Evolutionary conservation across 495 filamentous ascomycete genomes (phyloP).

Genomic region (Aspergillus campestris): DNA sequence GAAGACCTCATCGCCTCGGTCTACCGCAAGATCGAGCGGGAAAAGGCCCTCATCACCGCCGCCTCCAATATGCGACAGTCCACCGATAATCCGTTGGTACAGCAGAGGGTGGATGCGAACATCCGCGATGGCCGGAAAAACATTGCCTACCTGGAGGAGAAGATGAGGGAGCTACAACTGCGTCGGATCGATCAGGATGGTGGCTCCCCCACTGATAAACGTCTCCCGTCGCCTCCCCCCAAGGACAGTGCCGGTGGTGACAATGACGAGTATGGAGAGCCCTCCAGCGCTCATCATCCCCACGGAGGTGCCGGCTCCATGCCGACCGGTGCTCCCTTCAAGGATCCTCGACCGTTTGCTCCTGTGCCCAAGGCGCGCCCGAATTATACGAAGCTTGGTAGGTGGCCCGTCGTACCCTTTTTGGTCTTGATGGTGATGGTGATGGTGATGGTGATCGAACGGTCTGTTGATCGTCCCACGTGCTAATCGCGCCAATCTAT

Average conservation of each 20-base stretch:
- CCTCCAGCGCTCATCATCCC: conserved; percentile 49
- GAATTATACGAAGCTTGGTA: conserved; percentile 96
- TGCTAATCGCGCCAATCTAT: background rate
- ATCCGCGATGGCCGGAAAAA: conserved; percentile 90
- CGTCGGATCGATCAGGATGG: conserved; percentile 56
- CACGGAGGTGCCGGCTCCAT: conserved; percentile 57
- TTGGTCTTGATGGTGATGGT: too few relatives aligned
- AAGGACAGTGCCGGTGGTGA: conserved; percentile 49
- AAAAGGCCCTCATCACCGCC: conserved; percentile 89
- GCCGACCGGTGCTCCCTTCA: conserved; percentile 76
- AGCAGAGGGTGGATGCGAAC: conserved; percentile 79
- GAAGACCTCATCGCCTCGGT: conserved; percentile 82
- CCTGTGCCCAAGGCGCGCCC: conserved; percentile 65
- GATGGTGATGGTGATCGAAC: too few relatives aligned
- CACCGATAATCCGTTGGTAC: conserved; percentile 83
- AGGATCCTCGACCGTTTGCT: conserved; percentile 60
- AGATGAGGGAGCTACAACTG: conserved; percentile 79
- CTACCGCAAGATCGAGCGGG: conserved; percentile 94
- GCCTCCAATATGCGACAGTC: conserved; percentile 92
- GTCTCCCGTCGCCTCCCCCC: conserved; percentile 45
- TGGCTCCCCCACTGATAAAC: conserved; percentile 31
- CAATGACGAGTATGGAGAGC: conserved; percentile 45
- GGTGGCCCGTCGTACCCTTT: too few relatives aligned
- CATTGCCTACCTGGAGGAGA: conserved; percentile 87
- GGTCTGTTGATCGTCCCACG: too few relatives aligned